These are phyloP conservation scores for Clarireedia monteithiana DNA, from an alignment of 2,329 filamentous ascomycete genomes.

Conservation along the genomic window DNA sequence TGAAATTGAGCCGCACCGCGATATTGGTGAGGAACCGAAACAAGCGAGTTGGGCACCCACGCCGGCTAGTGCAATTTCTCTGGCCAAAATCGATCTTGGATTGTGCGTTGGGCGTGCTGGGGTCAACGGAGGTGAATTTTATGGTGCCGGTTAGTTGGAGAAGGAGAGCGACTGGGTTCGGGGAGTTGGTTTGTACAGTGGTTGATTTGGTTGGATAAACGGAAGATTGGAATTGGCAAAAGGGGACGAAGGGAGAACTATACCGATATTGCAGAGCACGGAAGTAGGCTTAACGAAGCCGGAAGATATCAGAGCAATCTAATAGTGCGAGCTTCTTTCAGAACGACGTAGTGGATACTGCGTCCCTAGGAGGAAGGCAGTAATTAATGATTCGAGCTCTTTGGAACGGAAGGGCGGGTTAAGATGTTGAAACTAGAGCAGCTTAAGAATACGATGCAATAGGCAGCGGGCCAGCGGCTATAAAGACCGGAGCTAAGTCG, in stretches of 20 bases:
- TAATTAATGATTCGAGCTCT: no score
- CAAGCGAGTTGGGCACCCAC: slow-evolving; percentile 37
- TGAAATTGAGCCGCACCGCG: slow-evolving; percentile 40
- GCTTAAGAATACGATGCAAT: slow-evolving; percentile 28
- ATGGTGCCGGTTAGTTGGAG: slow-evolving; percentile 26
- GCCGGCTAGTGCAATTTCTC: slow-evolving; percentile 32
- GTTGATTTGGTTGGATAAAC: background rate
- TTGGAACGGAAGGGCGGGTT: no score
- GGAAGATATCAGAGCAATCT: slow-evolving; percentile 22
- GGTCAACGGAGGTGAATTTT: slow-evolving; percentile 32
- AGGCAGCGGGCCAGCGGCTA: slow-evolving; percentile 28
- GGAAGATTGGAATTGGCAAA: no score
- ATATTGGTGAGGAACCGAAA: slow-evolving; percentile 40
- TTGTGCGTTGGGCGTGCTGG: slow-evolving; percentile 26
- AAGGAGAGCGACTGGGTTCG: slow-evolving; percentile 18
- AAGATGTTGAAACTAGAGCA: background rate
- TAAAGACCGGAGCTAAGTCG: slow-evolving; percentile 29
- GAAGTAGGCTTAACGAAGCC: slow-evolving; percentile 25
- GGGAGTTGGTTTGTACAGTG: background rate
- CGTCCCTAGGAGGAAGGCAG: background rate
- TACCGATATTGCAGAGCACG: slow-evolving; percentile 21
- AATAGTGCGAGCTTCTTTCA: slow-evolving; percentile 13
- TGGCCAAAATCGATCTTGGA: slow-evolving; percentile 31
- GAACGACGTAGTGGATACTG: slow-evolving; percentile 17
- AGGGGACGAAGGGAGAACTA: background rate